A percentile compares a stretch with the other conserved stretches of the same genome.
Evolutionary conservation across 352 stramenopile genomes (phyloP).

Genomic region (Phytophthora tubulina): DNA sequence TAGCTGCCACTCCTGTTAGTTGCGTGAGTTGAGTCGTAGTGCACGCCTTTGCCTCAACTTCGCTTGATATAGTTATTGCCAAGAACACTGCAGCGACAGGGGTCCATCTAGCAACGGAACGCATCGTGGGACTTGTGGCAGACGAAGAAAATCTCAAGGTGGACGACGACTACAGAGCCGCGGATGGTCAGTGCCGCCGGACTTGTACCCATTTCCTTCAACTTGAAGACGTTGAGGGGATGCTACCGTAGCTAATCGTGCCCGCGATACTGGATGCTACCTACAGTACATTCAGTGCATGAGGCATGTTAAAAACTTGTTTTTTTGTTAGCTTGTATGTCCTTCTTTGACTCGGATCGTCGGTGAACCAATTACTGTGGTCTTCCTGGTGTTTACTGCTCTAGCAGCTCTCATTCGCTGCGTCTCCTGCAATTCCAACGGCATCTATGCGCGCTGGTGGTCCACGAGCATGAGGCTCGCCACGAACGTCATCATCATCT

Average conservation of each 20-base stretch:
- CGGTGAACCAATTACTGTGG: background rate
- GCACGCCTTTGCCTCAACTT: conserved; percentile 10
- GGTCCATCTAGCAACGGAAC: background rate
- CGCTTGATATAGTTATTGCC: no score
- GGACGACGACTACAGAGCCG: background rate
- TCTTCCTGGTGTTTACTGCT: conserved; percentile 2
- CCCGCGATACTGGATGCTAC: no score
- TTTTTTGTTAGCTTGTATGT: conserved; percentile 17
- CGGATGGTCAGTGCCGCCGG: background rate
- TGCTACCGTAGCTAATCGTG: no score
- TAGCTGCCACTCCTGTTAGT: conserved; percentile 10
- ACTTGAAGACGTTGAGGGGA: no score
- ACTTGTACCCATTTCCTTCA: background rate
- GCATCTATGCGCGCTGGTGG: conserved; percentile 50
- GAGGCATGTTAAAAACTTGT: conserved; percentile 14
- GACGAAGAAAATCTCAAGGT: background rate
- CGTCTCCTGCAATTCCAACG: background rate
- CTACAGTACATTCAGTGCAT: background rate
- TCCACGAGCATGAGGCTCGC: conserved; percentile 89
- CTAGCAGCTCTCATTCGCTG: conserved; percentile 33
- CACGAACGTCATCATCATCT: conserved; percentile 94
- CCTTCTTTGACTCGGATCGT: background rate
- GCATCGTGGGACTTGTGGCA: background rate
- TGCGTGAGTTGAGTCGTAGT: conserved; percentile 19
- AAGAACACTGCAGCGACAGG: no score